phyloP scores from a whole-genome alignment of 2,329 filamentous ascomycete species.

The Clonostachys rosea region DNA sequence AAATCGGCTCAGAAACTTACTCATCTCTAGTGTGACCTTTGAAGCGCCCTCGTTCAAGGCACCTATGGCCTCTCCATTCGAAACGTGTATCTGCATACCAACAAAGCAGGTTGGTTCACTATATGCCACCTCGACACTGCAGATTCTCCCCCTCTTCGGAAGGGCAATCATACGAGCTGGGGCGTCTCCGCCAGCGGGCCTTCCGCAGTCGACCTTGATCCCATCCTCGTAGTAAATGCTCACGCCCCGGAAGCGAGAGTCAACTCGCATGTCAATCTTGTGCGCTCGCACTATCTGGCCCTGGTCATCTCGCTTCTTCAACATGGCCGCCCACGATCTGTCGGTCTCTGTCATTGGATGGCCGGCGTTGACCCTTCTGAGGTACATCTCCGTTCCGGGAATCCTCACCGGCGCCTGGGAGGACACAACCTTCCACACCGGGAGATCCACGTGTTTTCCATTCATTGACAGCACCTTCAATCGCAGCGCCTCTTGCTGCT shows the following conservation, averaged over 20 bases:
- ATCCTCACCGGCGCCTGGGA: conserved; percentile 24
- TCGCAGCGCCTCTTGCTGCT: conserved; percentile 12
- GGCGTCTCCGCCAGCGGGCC: conserved; percentile 9
- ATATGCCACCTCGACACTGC: conserved; percentile 10
- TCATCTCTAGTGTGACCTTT: no score
- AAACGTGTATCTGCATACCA: conserved; percentile 13
- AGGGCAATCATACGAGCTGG: conserved; percentile 15
- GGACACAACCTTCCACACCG: conserved; percentile 26
- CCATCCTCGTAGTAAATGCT: conserved; percentile 38
- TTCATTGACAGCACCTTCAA: conserved; percentile 31
- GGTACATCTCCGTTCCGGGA: conserved; percentile 26
- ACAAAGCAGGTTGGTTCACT: background rate
- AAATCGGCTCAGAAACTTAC: no score
- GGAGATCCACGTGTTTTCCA: conserved; percentile 23
- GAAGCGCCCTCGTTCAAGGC: conserved; percentile 7
- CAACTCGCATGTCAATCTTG: conserved; percentile 37
- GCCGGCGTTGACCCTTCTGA: conserved; percentile 28
- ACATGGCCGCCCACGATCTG: conserved; percentile 22
- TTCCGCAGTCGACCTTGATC: conserved; percentile 33
- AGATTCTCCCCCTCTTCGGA: conserved; percentile 13
- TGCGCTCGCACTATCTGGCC: conserved; percentile 27
- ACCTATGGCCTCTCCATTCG: conserved; percentile 10
- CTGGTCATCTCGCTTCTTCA: conserved; percentile 17
- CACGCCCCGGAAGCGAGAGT: conserved; percentile 35
- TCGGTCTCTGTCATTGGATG: conserved; percentile 8